Conservation (phyloP, 306 rosid species). For the Delonix regia region DNA sequence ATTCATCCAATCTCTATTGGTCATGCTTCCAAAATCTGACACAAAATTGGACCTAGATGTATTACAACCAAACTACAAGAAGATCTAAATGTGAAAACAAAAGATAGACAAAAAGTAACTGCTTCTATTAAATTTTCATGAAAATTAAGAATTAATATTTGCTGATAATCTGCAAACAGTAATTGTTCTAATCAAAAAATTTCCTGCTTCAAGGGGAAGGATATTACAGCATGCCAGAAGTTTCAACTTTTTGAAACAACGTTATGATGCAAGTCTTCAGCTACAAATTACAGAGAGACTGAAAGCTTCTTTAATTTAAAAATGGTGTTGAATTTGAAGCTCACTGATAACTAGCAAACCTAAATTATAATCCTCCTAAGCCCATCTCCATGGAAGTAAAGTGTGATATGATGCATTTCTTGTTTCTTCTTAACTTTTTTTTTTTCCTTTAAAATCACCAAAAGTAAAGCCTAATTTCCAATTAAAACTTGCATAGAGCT, state of each 20-base stretch:
- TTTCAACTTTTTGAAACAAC: neutral
- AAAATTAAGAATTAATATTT: neutral
- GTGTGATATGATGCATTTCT: neutral
- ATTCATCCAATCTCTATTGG: neutral
- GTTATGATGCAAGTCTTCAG: neutral
- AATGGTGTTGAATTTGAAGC: neutral
- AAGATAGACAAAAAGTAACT: neutral
- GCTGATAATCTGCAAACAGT: neutral
- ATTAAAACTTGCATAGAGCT: neutral
- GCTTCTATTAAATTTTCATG: neutral
- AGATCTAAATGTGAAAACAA: neutral
- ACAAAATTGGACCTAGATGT: neutral
- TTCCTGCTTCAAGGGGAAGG: neutral
- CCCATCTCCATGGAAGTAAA: neutral
- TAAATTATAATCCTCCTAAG: neutral
- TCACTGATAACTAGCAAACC: neutral
- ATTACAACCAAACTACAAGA: neutral
- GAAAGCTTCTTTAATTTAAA: slow-evolving; percentile 3
- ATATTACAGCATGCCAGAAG: neutral
- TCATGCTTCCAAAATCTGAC: neutral
- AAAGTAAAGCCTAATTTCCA: neutral
- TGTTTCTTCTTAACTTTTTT: neutral
- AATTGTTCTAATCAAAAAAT: neutral
- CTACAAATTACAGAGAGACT: neutral
- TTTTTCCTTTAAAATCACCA: neutral